Evolutionary conservation across 2,329 filamentous ascomycete species (phyloP).

Genomic region (Phyllosticta citriasiana): DNA sequence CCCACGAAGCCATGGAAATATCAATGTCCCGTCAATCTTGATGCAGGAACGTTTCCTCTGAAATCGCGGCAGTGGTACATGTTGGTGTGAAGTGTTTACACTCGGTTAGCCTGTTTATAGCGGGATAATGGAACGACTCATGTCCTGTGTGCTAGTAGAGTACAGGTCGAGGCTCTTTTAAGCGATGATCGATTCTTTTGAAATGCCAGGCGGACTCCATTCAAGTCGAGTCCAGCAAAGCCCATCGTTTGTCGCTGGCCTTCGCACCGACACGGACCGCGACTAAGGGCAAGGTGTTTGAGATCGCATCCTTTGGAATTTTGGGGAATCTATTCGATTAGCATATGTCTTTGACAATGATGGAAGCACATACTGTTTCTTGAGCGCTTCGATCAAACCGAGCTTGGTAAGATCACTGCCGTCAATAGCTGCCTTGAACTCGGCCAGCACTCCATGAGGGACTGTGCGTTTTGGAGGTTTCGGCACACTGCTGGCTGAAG

Average conservation of each 20-base stretch:
- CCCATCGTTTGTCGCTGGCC: constrained; percentile 57
- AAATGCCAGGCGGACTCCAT: not conserved
- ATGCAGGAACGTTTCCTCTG: not conserved
- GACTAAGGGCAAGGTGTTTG: constrained; percentile 56
- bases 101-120: not conserved
- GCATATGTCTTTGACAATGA: not conserved
- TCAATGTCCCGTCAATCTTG: not conserved
- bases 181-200: not conserved
- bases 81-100: not conserved
- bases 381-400: constrained; percentile 64
- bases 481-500: constrained; percentile 19
- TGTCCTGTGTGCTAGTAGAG: not conserved
- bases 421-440: constrained; percentile 61
- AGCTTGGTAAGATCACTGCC: constrained; percentile 64
- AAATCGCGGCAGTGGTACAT: not conserved
- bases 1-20: not conserved
- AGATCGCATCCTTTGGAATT: constrained; percentile 59
- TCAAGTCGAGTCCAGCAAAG: constrained; percentile 12
- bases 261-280: constrained; percentile 55
- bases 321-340: constrained; percentile 49
- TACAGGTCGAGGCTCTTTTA: not conserved
- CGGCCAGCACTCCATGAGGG: constrained; percentile 48
- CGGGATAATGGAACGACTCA: not conserved
- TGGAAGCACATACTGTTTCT: constrained; percentile 46
- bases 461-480: constrained; percentile 40